Conservation (phyloP, 352 stramenopile species). For the Plasmopara muralis region DNA sequence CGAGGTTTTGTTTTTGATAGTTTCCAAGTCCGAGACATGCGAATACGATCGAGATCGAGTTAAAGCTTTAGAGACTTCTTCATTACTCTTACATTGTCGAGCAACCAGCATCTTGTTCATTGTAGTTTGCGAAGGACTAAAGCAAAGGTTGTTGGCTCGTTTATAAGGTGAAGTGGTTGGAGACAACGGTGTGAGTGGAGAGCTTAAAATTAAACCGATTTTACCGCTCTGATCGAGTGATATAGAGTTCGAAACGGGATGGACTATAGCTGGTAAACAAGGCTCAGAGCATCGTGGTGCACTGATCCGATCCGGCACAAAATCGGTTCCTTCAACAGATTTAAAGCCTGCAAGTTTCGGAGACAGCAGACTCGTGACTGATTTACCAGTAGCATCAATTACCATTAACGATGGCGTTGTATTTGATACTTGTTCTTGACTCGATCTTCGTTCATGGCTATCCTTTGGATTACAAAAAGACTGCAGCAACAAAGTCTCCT, state of each 20-base stretch:
- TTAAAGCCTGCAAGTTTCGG: constrained; percentile 16
- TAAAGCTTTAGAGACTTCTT: constrained; percentile 12
- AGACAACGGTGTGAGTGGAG: constrained; percentile 12
- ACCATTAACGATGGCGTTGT: constrained; percentile 17
- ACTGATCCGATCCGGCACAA: constrained; percentile 6
- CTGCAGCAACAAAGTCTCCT: constrained; percentile 4
- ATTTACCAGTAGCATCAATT: constrained; percentile 10
- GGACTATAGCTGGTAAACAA: constrained; percentile 17
- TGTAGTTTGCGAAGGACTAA: constrained; percentile 5
- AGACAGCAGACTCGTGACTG: constrained; percentile 10
- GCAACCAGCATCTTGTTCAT: constrained; percentile 14
- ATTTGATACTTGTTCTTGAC: constrained; percentile 14
- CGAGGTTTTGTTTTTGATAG: constrained; percentile 25
- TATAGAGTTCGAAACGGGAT: constrained; percentile 23
- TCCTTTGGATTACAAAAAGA: too few relatives aligned
- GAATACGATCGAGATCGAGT: constrained; percentile 24
- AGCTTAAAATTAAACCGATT: constrained; percentile 8
- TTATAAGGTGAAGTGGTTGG: constrained; percentile 34
- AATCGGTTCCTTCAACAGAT: constrained; percentile 9
- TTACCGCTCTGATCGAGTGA: constrained; percentile 8
- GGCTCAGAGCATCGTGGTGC: constrained; percentile 3
- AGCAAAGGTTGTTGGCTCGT: constrained; percentile 34
- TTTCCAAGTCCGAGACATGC: constrained; percentile 38
- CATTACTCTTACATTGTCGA: constrained; percentile 9
- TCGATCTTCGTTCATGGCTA: too few relatives aligned